Conservation (phyloP, 208 protist genomes). For the Leishmania major region DNA sequence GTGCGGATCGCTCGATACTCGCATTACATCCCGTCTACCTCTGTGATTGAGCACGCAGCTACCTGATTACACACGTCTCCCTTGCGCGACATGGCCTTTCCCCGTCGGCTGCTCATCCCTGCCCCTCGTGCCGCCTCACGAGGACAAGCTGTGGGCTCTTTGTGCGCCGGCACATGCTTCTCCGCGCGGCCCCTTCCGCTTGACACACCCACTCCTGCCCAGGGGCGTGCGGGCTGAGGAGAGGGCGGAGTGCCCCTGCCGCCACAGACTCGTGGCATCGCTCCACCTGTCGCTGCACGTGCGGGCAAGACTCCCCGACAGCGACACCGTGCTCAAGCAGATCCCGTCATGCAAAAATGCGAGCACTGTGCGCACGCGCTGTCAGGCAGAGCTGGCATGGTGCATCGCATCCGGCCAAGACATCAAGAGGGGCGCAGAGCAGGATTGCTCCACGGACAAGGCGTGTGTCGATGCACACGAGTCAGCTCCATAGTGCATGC, state of each 20-base stretch:
- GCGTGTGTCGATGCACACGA: background rate
- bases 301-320: background rate
- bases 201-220: background rate
- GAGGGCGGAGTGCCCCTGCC: too few relatives aligned
- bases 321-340: background rate
- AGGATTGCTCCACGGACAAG: background rate
- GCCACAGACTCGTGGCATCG: too few relatives aligned
- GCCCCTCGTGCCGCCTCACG: too few relatives aligned
- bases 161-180: background rate
- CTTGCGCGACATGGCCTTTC: background rate
- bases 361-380: background rate
- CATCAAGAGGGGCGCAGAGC: background rate
- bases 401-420: background rate
- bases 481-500: background rate
- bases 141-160: too few relatives aligned
- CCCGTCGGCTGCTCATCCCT: background rate
- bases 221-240: too few relatives aligned
- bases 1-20: too few relatives aligned
- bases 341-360: too few relatives aligned
- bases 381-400: background rate
- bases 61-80: background rate
- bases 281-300: too few relatives aligned
- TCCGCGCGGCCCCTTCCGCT: background rate
- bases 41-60: too few relatives aligned
- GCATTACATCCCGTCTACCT: too few relatives aligned